Evolutionary conservation across 106 monocot genomes (phyloP).

Genomic region (Xerophyta viscosa): DNA sequence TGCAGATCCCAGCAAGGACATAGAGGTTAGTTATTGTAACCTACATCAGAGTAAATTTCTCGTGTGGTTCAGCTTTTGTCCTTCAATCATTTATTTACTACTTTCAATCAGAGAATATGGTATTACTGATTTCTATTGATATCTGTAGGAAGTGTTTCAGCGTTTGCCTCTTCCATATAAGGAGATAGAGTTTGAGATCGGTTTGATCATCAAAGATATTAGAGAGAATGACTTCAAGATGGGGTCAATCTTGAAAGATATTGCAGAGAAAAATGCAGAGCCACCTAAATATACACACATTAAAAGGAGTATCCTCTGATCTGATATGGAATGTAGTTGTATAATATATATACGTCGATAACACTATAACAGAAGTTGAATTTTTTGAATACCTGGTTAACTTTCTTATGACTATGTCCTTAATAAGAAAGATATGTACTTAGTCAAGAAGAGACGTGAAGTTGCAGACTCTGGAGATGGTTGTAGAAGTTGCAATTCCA

Average conservation of each 20-base stretch:
- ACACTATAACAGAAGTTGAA: no score
- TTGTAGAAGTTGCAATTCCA: conserved; percentile 51
- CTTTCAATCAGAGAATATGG: background rate
- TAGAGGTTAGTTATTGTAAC: conserved; percentile 45
- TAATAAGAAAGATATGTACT: conserved; percentile 45
- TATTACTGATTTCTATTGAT: background rate
- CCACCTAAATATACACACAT: conserved; percentile 81
- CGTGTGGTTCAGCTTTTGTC: background rate
- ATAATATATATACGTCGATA: no score
- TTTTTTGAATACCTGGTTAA: no score
- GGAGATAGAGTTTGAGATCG: conserved; percentile 63
- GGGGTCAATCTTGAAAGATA: conserved; percentile 22
- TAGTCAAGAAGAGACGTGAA: conserved; percentile 78
- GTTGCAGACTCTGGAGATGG: conserved; percentile 44
- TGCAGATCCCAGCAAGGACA: conserved; percentile 39
- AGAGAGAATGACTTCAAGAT: conserved; percentile 22
- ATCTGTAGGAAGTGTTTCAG: conserved; percentile 63
- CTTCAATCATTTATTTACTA: conserved; percentile 5
- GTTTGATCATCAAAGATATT: conserved; percentile 43
- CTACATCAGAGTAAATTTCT: background rate
- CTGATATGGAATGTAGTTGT: background rate
- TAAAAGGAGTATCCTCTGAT: conserved; percentile 90
- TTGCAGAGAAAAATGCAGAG: conserved; percentile 29
- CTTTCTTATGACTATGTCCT: conserved; percentile 8
- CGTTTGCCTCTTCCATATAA: conserved; percentile 84